Evolutionary conservation across 352 stramenopile genomes (phyloP), one percentile per base, ranked within the genome.

Genomic region (Lagenidium sp.): DNA sequence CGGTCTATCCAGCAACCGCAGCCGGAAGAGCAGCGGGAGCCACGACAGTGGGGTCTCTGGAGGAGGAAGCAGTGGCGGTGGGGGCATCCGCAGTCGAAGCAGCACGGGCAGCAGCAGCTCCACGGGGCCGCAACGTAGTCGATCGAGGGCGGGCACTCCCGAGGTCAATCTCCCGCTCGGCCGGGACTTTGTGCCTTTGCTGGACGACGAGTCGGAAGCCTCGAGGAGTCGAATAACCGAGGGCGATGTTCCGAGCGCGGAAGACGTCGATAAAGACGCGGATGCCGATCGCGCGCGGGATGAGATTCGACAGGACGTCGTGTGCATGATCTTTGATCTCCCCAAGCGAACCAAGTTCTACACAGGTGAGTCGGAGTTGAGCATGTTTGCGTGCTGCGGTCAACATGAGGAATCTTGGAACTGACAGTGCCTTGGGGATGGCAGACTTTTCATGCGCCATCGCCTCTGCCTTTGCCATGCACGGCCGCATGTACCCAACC

Each of bases 401-500:
- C n/a, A n/a, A n/a, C n/a, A n/a, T n/a, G n/a, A n/a, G n/a, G n/a
- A n/a, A n/a, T n/a, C n/a, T n/a, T n/a, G n/a, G n/a, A n/a, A n/a
- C n/a, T n/a, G n/a, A n/a, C n/a, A n/a, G n/a, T n/a, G n/a, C n/a
- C n/a, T n/a, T n/a, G n/a, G n/a, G n/a, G n/a, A n/a, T 24, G 20
- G 16, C 13, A 90, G 80, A 93, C 51, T 93, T 82, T 53, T 89
- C 80, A 39, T 93, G 80, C 50, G 77, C 77, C 2, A 80, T 90
- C 41, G 70, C 78, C 13, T 71, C 69, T 26, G 82, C 76, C 46
- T 65, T 92, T 38, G 71, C 75, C 53, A 89, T 88, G 77, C 80
- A 93, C 60, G 80, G 80, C 37, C 77, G 80, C 48, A 93, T 93
- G 80, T 93, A 93, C 67, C 80, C 80, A 29, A 87, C 77, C 34